Evolutionary conservation across 495 filamentous ascomycete genomes (phyloP), one percentile per base, ranked within the genome.

Genomic region (Ascobolus immersus): DNA sequence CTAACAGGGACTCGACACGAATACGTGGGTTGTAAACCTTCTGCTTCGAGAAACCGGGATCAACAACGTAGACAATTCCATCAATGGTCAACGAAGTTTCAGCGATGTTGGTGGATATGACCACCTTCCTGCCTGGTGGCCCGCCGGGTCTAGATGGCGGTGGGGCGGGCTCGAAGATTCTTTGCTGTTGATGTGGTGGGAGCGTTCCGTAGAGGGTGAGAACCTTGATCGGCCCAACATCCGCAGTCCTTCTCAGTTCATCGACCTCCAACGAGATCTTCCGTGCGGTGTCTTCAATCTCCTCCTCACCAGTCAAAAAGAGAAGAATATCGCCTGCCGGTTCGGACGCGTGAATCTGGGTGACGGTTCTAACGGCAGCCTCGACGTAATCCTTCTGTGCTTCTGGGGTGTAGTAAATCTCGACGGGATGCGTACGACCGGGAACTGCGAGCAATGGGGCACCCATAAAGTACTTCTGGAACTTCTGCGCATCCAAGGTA

Each of bases 1-100:
- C 82, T 4, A 99, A 59, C 2, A 99, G 60, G 0, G 89, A 94
- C 52, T 99, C 89, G 25, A 94, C 82, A 48, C 89, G 75, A 36
- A 92, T 77, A 34, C 89, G 71, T 17, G 89, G 84, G 48, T 94
- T 92, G 63, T 94, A 99, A 40, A 99, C 81, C 56, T 99, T 99
- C 51, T 99, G 89, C 61, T 99, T 99, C 52, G 77, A 90, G 57
- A 99, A 99, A 14, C 89, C 89, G 5, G 89, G 86, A 49, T 99
- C 89, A 6, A 99, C 82, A 12, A 99, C 89, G 42, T 92, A 99
- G 17, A 99, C 89, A 38, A 99, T 94, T 49, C 89, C 89, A 50
- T 99, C 89, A 33, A 99, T 99, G 24, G 89, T 99, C 49, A 94
- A 69, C 38, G 71, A 79, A 0, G 89, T 99, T 56, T 99, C 89